Evolutionary conservation across 352 stramenopile species (phyloP).

Genomic region (Phytophthora megakarya): DNA sequence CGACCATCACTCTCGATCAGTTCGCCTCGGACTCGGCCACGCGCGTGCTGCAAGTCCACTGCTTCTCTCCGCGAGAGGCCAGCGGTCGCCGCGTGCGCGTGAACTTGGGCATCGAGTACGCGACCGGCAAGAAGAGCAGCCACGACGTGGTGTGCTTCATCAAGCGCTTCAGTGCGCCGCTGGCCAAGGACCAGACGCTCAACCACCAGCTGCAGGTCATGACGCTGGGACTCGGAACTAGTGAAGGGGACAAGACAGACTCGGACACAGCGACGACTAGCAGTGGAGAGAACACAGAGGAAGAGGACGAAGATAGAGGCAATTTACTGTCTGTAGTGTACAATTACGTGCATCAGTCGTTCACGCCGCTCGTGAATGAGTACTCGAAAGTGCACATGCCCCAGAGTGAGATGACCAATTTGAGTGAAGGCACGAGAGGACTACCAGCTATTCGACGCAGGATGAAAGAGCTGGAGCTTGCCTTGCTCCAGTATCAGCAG

Average conservation of each 20-base stretch:
- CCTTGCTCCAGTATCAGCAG: constrained; percentile 93
- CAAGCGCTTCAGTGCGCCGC: constrained; percentile 73
- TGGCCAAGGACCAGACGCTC: constrained; percentile 71
- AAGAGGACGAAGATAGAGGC: constrained; percentile 68
- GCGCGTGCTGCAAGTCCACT: constrained; percentile 80
- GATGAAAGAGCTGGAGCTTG: constrained; percentile 95
- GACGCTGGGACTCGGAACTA: constrained; percentile 77
- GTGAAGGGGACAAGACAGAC: constrained; percentile 29
- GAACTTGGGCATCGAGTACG: constrained; percentile 83
- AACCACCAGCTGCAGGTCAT: constrained; percentile 88
- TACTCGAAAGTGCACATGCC: constrained; percentile 86
- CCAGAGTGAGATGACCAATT: constrained; percentile 63
- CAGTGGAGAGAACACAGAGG: constrained; percentile 60
- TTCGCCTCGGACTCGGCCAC: constrained; percentile 66
- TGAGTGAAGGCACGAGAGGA: constrained; percentile 71
- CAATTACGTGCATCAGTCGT: constrained; percentile 90
- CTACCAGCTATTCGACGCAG: constrained; percentile 86
- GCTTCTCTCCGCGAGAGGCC: constrained; percentile 44
- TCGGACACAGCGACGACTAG: constrained; percentile 38
- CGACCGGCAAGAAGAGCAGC: constrained; percentile 57
- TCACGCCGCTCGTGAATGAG: constrained; percentile 84
- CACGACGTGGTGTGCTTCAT: constrained; percentile 89
- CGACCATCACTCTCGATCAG: constrained; percentile 63
- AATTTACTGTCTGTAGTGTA: constrained; percentile 85
- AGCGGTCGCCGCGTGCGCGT: constrained; percentile 66